Percentiles rank a stretch among this genome's conserved stretches.
phyloP scores from a whole-genome alignment of 441 rosid species.

The Mallotus japonicus region DNA sequence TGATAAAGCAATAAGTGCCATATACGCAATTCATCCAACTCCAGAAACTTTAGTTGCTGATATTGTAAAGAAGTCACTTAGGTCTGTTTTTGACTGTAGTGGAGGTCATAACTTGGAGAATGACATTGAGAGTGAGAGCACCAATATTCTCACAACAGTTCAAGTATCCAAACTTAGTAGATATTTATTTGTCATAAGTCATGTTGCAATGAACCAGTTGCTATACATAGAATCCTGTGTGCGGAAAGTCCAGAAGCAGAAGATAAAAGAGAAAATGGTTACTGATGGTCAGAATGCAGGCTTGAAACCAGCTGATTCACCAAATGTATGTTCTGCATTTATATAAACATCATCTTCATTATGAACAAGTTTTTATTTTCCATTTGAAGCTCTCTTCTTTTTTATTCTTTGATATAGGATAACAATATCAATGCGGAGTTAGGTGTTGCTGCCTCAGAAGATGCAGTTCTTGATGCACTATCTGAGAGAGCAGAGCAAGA shows the following conservation, averaged over 20 bases:
- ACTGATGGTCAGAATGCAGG: slow-evolving; percentile 33
- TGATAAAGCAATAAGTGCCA: slow-evolving; percentile 85
- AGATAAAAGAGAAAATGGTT: slow-evolving; percentile 49
- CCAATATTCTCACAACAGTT: slow-evolving; percentile 47
- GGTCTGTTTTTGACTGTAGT: slow-evolving; percentile 51
- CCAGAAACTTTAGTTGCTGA: slow-evolving; percentile 82
- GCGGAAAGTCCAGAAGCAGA: slow-evolving; percentile 85
- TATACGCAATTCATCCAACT: slow-evolving; percentile 81
- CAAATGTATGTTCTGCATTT: slow-evolving; percentile 43
- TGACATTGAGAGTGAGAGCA: slow-evolving; percentile 32
- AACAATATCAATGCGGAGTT: slow-evolving; percentile 84
- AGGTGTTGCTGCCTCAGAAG: slow-evolving; percentile 96
- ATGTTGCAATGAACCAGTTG: slow-evolving; percentile 94
- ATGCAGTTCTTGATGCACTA: slow-evolving; percentile 77
- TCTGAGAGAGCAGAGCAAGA: slow-evolving; percentile 92
- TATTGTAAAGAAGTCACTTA: slow-evolving; percentile 65
- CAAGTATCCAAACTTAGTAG: slow-evolving; percentile 79
- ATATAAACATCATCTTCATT: background rate
- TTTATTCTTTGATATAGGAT: slow-evolving; percentile 51
- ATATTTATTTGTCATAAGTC: slow-evolving; percentile 77
- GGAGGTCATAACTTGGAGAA: slow-evolving; percentile 49
- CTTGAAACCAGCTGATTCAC: slow-evolving; percentile 27
- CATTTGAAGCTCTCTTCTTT: background rate
- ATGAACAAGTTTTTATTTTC: background rate
- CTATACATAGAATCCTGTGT: slow-evolving; percentile 87